Percentiles rank a stretch among this genome's conserved stretches.
phyloP scores from a whole-genome alignment of 2,329 filamentous ascomycete genomes.

The Clathrospora elynae region DNA sequence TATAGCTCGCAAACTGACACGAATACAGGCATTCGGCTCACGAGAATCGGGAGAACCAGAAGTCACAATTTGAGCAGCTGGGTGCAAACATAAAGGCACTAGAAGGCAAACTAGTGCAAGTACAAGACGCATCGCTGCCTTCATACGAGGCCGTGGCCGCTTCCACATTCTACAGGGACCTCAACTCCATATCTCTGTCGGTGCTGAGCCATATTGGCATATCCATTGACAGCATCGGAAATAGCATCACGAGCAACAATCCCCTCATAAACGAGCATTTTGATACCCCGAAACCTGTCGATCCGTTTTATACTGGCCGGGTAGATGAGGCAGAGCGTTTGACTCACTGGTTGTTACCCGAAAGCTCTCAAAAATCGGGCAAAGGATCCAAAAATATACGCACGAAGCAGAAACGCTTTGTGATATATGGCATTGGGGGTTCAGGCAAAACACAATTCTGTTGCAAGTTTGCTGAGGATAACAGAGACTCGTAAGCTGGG shows the following conservation, averaged over 20 bases:
- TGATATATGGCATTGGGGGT: slow-evolving; percentile 46
- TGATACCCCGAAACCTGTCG: slow-evolving; percentile 7
- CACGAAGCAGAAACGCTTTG: slow-evolving; percentile 17
- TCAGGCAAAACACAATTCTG: slow-evolving; percentile 51
- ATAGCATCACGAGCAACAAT: neutral
- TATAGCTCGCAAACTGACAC: no score
- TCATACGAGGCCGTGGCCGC: neutral
- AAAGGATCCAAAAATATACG: neutral
- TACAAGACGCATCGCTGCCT: no score
- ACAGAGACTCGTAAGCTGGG: slow-evolving; percentile 38
- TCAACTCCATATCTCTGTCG: slow-evolving; percentile 4
- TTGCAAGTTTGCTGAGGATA: slow-evolving; percentile 45
- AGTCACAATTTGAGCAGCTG: slow-evolving; percentile 1
- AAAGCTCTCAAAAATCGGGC: no score
- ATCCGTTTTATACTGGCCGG: slow-evolving; percentile 5
- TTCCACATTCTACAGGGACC: neutral
- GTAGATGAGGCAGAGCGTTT: slow-evolving; percentile 2
- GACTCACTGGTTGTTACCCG: no score
- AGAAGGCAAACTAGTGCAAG: slow-evolving; percentile 1
- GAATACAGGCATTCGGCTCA: slow-evolving; percentile 3
- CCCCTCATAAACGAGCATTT: slow-evolving; percentile 4
- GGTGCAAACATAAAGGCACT: neutral
- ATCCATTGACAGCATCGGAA: neutral
- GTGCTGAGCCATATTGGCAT: no score
- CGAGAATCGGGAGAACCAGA: slow-evolving; percentile 2